phyloP scores from a whole-genome alignment of 2,329 filamentous ascomycete genomes.

The Calonectria pseudoreteaudii region DNA sequence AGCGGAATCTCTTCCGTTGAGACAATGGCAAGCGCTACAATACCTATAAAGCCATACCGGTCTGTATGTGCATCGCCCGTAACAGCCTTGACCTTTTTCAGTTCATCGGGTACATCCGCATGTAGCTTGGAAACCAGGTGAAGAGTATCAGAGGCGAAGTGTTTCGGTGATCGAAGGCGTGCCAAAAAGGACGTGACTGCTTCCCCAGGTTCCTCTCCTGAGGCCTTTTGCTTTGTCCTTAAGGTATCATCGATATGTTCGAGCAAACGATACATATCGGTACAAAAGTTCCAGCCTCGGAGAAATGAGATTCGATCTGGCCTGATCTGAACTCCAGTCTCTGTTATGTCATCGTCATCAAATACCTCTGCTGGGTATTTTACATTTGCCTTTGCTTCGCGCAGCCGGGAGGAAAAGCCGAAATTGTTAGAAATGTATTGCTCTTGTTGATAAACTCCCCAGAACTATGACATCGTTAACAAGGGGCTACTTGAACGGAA shows the following conservation, averaged over 20 bases:
- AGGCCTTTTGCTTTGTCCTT: not conserved
- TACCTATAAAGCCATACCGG: not conserved
- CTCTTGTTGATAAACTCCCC: not conserved
- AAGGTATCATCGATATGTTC: not conserved
- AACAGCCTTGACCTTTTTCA: not conserved
- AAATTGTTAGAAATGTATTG: not conserved
- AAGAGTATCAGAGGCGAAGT: not conserved
- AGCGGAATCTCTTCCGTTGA: too few species aligned
- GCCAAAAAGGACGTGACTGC: not conserved
- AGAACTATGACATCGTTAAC: not conserved
- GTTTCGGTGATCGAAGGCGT: not conserved
- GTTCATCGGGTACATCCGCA: not conserved
- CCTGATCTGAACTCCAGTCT: not conserved
- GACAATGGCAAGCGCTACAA: too few species aligned
- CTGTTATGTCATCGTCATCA: not conserved
- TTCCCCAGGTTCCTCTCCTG: not conserved
- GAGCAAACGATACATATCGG: not conserved
- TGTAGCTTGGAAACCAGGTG: not conserved
- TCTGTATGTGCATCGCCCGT: not conserved
- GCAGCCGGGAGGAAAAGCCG: not conserved
- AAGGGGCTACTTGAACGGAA: not conserved
- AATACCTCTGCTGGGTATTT: not conserved
- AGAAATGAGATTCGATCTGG: not conserved
- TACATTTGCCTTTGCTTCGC: not conserved
- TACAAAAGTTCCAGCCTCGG: not conserved